A percentile compares a stretch with the other conserved stretches of the same genome.
Conservation (phyloP, 441 rosid species). For the Populus hybrid region DNA sequence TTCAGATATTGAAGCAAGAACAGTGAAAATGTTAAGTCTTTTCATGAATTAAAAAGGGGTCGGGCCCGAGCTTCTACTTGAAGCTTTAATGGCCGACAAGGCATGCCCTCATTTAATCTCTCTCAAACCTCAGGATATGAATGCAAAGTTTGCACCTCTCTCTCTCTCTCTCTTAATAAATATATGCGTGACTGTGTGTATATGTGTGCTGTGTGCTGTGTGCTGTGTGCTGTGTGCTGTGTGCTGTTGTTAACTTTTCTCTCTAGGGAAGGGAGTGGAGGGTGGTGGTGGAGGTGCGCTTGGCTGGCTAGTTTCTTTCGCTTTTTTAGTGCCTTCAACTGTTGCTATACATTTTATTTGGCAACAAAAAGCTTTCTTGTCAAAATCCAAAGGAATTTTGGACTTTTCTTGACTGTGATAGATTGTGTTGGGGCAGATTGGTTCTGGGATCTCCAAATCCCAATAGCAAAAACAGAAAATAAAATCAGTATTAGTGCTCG, state of each 20-base stretch:
- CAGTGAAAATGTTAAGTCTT: constrained; percentile 18
- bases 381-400: constrained; percentile 5
- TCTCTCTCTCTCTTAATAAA: constrained; percentile 9
- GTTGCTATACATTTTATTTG: constrained; percentile 19
- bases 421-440: constrained; percentile 12
- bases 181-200: background rate
- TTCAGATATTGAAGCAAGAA: constrained; percentile 5
- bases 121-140: background rate
- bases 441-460: constrained; percentile 2
- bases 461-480: background rate
- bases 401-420: constrained; percentile 45
- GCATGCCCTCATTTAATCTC: constrained; percentile 49
- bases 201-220: background rate
- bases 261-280: constrained; percentile 18
- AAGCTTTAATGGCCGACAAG: constrained; percentile 88
- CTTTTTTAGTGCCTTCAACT: constrained; percentile 22
- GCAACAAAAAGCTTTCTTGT: background rate
- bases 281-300: constrained; percentile 18
- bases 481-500: background rate
- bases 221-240: background rate
- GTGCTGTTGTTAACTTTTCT: constrained; percentile 2
- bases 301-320: constrained; percentile 12
- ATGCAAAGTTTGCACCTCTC: constrained; percentile 4
- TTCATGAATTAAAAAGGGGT: constrained; percentile 14
- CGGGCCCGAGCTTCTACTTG: constrained; percentile 29